Conservation (phyloP, 306 rosid species). For the Sophora flavescens region DNA sequence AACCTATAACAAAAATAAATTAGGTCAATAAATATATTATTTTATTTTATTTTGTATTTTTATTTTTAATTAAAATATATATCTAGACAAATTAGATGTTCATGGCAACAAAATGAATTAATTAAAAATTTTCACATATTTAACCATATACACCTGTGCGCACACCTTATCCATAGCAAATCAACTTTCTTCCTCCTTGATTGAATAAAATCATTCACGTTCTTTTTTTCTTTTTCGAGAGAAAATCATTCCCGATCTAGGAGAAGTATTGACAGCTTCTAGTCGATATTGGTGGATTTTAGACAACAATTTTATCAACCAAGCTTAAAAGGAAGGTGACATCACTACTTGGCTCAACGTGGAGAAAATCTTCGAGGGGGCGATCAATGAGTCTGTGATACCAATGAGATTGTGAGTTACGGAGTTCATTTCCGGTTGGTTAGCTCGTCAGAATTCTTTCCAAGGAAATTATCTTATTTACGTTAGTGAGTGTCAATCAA, state of each 20-base stretch:
- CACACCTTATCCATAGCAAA: constrained; percentile 60
- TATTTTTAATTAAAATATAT: no score
- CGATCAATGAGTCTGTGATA: no score
- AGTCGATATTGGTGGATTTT: constrained; percentile 67
- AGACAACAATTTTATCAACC: constrained; percentile 54
- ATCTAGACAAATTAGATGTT: no score
- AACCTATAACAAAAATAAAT: no score
- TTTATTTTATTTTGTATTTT: no score
- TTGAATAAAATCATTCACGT: constrained; percentile 61
- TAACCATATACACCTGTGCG: no score
- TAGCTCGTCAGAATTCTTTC: not conserved
- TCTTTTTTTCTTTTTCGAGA: constrained; percentile 8
- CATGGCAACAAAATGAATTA: no score
- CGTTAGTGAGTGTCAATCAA: not conserved
- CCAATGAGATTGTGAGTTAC: not conserved
- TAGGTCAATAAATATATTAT: no score
- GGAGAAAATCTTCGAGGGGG: not conserved
- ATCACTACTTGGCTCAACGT: not conserved
- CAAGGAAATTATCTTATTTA: not conserved
- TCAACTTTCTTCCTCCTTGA: constrained; percentile 61
- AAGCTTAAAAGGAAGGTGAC: not conserved
- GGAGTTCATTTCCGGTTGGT: not conserved
- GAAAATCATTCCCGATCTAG: constrained; percentile 57
- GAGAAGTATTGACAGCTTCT: constrained; percentile 64
- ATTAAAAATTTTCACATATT: no score